These are phyloP conservation scores for Eucalyptus tenuipes DNA, from an alignment of 345 rosid genomes.

Conservation along the genomic window DNA sequence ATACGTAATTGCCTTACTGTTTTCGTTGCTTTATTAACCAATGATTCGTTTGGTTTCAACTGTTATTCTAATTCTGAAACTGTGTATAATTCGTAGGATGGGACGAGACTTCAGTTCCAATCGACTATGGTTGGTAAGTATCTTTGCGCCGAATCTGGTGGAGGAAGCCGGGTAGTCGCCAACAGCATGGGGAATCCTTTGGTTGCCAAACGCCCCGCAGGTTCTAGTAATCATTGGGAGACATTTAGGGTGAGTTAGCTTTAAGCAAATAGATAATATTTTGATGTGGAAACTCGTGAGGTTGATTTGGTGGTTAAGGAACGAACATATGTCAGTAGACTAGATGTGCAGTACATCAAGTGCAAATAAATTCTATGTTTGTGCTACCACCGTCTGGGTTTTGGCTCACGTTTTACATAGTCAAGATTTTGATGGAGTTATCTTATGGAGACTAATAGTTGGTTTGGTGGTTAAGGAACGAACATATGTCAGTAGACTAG, in stretches of 20 bases:
- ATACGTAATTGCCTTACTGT: not conserved
- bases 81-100: slow-evolving; percentile 21
- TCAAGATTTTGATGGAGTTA: not conserved
- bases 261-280: not conserved
- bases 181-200: slow-evolving; percentile 22
- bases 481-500: not conserved
- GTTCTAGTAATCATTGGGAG: not conserved
- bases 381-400: not conserved
- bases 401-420: not conserved
- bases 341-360: not conserved
- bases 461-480: not conserved
- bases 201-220: not conserved
- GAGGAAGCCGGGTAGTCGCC: slow-evolving; percentile 39
- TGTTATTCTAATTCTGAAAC: not conserved
- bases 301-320: not conserved
- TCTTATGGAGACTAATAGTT: too few species aligned
- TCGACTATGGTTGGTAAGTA: slow-evolving; percentile 34
- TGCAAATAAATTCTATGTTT: not conserved
- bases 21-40: not conserved
- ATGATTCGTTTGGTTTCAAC: not conserved
- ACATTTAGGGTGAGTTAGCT: slow-evolving; percentile 27
- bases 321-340: not conserved
- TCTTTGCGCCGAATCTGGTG: slow-evolving; percentile 39
- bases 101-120: slow-evolving; percentile 37
- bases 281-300: not conserved